phyloP scores from a whole-genome alignment of 768 basidiomycete species.

The Termitomyces sp. region DNA sequence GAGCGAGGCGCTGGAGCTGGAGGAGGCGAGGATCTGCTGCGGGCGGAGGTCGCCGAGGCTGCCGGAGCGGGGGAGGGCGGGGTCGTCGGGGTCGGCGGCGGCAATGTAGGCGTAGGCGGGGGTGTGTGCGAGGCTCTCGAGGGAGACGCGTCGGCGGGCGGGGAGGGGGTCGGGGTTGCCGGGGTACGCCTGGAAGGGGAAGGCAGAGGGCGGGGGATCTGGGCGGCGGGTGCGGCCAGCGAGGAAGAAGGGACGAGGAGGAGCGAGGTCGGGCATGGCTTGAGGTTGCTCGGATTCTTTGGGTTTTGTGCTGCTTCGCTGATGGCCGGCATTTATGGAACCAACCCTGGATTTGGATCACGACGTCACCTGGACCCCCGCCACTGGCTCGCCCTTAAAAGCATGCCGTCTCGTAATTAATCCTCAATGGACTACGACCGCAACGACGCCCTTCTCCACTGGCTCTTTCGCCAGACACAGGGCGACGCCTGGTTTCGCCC shows the following conservation, averaged over 20 bases:
- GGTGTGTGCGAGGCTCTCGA: slow-evolving; percentile 30
- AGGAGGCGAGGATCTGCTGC: neutral
- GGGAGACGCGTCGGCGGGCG: slow-evolving; percentile 34
- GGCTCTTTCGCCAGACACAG: slow-evolving; percentile 75
- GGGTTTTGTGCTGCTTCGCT: slow-evolving; percentile 4
- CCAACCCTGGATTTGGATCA: neutral
- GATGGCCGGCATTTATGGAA: slow-evolving; percentile 6
- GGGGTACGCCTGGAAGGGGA: slow-evolving; percentile 57
- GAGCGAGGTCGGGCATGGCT: neutral
- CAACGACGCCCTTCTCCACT: slow-evolving; percentile 75
- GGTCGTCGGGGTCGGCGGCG: slow-evolving; percentile 11
- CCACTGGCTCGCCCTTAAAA: neutral
- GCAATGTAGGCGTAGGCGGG: slow-evolving; percentile 16
- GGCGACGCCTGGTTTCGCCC: slow-evolving; percentile 84
- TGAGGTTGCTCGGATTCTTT: no score
- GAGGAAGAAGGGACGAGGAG: neutral
- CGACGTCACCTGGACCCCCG: slow-evolving; percentile 3
- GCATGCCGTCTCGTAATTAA: neutral
- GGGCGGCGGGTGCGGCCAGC: neutral
- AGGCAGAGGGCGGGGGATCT: slow-evolving; percentile 30
- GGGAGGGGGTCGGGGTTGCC: slow-evolving; percentile 63
- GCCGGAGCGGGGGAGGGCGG: slow-evolving; percentile 15
- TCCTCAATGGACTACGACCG: slow-evolving; percentile 65
- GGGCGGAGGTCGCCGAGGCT: slow-evolving; percentile 24
- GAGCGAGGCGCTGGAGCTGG: slow-evolving; percentile 25